phyloP scores from a whole-genome alignment of 805 yeast genomes.

The Saccharomycopsis sp. region DNA sequence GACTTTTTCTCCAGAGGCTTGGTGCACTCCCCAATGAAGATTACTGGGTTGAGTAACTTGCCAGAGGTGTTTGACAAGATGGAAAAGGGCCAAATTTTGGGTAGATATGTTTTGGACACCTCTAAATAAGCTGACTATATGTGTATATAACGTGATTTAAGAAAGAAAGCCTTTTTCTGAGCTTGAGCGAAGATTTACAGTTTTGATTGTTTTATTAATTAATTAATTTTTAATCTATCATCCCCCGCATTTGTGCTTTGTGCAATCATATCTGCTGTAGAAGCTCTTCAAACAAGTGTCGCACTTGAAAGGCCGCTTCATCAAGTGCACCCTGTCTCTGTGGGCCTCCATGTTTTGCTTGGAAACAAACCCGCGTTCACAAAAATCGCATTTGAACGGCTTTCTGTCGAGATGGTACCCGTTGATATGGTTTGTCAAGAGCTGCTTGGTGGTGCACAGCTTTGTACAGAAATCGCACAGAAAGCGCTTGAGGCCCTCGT shows the following conservation, averaged over 20 bases:
- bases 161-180: too few species aligned
- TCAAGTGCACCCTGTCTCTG: conserved; percentile 20
- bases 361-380: conserved; percentile 19
- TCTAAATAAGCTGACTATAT: conserved; percentile 3
- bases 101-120: conserved; percentile 77
- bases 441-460: conserved; percentile 20
- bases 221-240: neutral
- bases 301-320: conserved; percentile 18
- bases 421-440: conserved; percentile 18
- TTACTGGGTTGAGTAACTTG: conserved; percentile 67
- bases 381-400: conserved; percentile 18
- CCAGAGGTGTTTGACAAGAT: conserved; percentile 63
- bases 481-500: conserved; percentile 11
- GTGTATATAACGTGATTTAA: neutral
- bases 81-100: conserved; percentile 79
- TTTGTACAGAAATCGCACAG: conserved; percentile 18
- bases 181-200: neutral
- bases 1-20: conserved; percentile 67
- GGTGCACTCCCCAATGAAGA: conserved; percentile 62
- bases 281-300: conserved; percentile 15
- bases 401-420: conserved; percentile 20
- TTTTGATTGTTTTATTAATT: neutral
- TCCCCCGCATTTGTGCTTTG: conserved; percentile 20
- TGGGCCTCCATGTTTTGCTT: conserved; percentile 22
- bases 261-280: conserved; percentile 18